A percentile compares a stretch with the other conserved stretches of the same genome.
phyloP scores from a whole-genome alignment of 2,329 filamentous ascomycete species.

The Sporothrix luriei region DNA sequence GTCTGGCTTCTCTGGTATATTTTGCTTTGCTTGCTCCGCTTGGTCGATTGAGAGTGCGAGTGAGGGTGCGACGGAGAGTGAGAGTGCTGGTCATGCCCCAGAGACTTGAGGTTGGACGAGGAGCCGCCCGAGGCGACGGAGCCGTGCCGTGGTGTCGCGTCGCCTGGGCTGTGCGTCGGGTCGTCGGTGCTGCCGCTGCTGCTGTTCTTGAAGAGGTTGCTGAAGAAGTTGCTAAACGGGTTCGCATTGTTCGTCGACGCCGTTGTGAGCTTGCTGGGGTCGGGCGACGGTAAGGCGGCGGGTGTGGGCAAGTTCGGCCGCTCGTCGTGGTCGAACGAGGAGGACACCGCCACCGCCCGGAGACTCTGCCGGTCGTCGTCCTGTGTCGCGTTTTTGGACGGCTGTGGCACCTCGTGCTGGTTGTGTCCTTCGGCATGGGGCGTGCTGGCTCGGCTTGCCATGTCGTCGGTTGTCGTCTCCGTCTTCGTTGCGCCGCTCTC shows the following conservation, averaged over 20 bases:
- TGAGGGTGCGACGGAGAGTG: not conserved
- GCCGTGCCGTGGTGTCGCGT: not conserved
- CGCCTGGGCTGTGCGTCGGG: not conserved
- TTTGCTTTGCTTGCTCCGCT: conserved; percentile 59
- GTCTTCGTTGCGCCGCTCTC: conserved; percentile 33
- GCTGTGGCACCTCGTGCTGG: conserved; percentile 68
- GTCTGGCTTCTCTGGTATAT: conserved; percentile 82
- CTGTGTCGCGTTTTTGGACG: conserved; percentile 63
- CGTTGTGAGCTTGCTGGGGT: conserved; percentile 40
- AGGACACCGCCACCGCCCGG: conserved; percentile 48
- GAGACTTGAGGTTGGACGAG: conserved; percentile 6
- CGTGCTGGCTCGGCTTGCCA: conserved; percentile 39
- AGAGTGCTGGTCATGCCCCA: not conserved
- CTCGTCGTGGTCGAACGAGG: conserved; percentile 38
- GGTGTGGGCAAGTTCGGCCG: not conserved
- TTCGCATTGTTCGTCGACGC: conserved; percentile 49
- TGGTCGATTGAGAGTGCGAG: conserved; percentile 8
- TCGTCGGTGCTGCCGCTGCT: conserved; percentile 34
- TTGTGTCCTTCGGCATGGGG: conserved; percentile 46
- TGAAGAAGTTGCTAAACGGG: conserved; percentile 63
- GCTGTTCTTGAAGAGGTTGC: conserved; percentile 57
- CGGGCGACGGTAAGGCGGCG: conserved; percentile 17
- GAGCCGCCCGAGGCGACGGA: not conserved
- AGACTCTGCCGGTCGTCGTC: conserved; percentile 67
- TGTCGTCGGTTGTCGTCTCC: not conserved